Percentiles rank a stretch among this genome's conserved stretches.
Conservation (phyloP, 1,139 yeast genomes). For the Dujonia santamariae region DNA sequence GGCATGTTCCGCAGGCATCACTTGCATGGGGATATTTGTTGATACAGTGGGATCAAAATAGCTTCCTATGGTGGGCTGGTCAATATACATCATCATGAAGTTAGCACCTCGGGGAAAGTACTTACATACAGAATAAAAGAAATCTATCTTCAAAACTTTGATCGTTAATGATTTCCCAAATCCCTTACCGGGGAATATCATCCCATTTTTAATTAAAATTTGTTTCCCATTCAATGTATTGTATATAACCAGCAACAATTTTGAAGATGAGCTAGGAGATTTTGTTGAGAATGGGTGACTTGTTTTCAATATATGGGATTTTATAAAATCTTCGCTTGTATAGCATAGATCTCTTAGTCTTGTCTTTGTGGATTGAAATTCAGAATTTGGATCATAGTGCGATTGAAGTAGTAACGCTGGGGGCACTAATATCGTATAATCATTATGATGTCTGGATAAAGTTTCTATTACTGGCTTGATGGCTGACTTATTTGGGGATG, state of each 20-base stretch:
- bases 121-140: slow-evolving; percentile 43
- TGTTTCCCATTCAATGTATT: slow-evolving; percentile 61
- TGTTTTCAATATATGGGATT: slow-evolving; percentile 61
- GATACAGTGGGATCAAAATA: background rate
- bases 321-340: slow-evolving; percentile 59
- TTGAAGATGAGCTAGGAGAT: slow-evolving; percentile 28
- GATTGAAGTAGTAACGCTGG: slow-evolving; percentile 50
- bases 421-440: slow-evolving; percentile 61
- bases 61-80: slow-evolving; percentile 28
- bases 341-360: slow-evolving; percentile 57
- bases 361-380: slow-evolving; percentile 21
- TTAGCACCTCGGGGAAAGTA: slow-evolving; percentile 48
- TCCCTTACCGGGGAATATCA: slow-evolving; percentile 54
- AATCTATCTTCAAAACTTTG: slow-evolving; percentile 40
- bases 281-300: slow-evolving; percentile 11
- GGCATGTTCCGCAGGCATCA: too few relatives aligned
- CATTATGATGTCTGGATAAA: slow-evolving; percentile 39
- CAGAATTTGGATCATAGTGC: slow-evolving; percentile 49
- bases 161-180: slow-evolving; percentile 48
- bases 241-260: slow-evolving; percentile 44
- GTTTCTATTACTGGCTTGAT: slow-evolving; percentile 45
- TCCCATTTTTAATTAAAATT: slow-evolving; percentile 54
- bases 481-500: slow-evolving; percentile 50
- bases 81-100: slow-evolving; percentile 53
- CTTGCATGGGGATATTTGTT: background rate